These are phyloP conservation scores for Salix arbutifolia DNA, from an alignment of 345 rosid species.

Conservation along the genomic window DNA sequence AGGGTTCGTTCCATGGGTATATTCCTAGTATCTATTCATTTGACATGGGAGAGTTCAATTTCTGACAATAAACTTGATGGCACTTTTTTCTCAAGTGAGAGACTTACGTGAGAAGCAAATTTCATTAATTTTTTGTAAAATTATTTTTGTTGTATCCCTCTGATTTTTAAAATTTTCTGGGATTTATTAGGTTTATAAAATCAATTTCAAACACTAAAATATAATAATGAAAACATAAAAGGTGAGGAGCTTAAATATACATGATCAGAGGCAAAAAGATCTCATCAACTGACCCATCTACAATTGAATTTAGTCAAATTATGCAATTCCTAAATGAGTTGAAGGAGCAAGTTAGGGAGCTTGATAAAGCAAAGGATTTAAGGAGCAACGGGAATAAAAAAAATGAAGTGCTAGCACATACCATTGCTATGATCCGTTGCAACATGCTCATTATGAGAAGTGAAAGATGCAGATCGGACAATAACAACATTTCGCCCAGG, in stretches of 20 bases:
- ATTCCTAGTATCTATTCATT: too few relatives aligned
- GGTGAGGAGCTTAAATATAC: neutral
- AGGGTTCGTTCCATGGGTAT: too few relatives aligned
- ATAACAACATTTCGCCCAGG: conserved; percentile 71
- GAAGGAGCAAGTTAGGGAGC: neutral
- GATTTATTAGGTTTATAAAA: too few relatives aligned
- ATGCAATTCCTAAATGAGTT: neutral
- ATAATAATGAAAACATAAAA: too few relatives aligned
- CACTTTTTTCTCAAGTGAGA: too few relatives aligned
- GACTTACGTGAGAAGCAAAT: too few relatives aligned
- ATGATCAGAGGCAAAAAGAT: neutral
- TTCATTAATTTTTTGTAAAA: too few relatives aligned
- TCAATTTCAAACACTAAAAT: too few relatives aligned
- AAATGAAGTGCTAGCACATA: conserved; percentile 21
- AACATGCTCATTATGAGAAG: conserved; percentile 37
- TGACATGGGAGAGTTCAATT: too few relatives aligned
- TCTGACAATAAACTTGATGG: too few relatives aligned
- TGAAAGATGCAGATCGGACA: conserved; percentile 68
- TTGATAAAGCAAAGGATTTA: neutral
- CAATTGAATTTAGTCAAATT: neutral
- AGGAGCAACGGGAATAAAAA: neutral
- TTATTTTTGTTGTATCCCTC: too few relatives aligned
- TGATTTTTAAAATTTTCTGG: too few relatives aligned
- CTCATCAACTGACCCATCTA: neutral
- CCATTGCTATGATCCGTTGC: conserved; percentile 43